Evolutionary conservation across 192 early-diverging fungal genomes (phyloP), one percentile per base, ranked within the genome.

Genomic region (Backusella westeae): DNA sequence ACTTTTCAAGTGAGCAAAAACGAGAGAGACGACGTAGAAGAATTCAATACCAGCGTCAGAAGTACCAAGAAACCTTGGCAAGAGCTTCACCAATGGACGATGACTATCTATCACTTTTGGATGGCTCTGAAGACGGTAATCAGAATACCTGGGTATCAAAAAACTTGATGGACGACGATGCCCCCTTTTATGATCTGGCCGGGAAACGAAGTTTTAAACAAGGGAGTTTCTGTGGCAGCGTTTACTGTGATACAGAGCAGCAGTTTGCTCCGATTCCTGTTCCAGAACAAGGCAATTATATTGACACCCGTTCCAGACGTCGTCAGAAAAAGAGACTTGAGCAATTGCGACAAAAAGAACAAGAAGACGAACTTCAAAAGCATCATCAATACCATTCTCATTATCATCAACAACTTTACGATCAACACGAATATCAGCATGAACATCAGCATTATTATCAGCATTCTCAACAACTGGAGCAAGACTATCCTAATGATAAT

Each of bases 11-110:
- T 29, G 36, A 69, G 34, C 34, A 67, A 23, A 36, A 52, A 19
- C 42, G 74, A 44, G 46, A 73, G 10, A 26, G 72, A 34, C 26
- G 72, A 34, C 72, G 72, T 35, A 59, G 72, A 73, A 53, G 72
- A 59, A 49, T 73, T 21, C 26, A 49, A 73, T 29, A 49, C 14
- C 46, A 52, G 17, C 53, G 53, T 2, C 72, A 73, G 32, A 44
- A 73, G 9, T 53, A 73, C 29, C 72, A 73, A 36, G 52, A 59
- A 63, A 19, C 29, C 14, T n/a, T 73, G 12, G 56, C 21, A 9
- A 63, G 26, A 29, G 56, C 56, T 10, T 10, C 56, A 12, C 7
- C 56, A 3, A 29, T 63, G 56, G 68, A 69, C 21, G 68, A 69
- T 21, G 68, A 69, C 41, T 36, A 21, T 23, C 19, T 69, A 14